Evolutionary conservation across 2,329 filamentous ascomycete species (phyloP).

Genomic region (Botrytis pseudocinerea): DNA sequence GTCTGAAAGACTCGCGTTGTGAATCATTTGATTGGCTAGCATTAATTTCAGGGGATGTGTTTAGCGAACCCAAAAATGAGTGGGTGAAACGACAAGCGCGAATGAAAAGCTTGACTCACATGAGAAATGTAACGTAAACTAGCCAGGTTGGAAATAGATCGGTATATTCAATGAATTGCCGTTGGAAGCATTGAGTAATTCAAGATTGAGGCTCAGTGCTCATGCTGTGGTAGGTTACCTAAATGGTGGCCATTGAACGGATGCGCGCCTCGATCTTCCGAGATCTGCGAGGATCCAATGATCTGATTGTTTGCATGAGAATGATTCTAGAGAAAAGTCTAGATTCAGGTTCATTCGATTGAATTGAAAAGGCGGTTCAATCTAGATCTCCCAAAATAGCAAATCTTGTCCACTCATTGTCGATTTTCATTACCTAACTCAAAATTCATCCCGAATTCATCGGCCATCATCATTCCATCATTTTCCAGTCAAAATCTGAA

Average conservation of each 20-base stretch:
- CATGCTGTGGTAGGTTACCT: neutral
- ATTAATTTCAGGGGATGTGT: constrained; percentile 4
- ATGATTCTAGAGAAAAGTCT: neutral
- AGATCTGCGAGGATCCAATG: neutral
- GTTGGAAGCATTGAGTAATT: neutral
- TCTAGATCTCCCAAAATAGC: constrained; percentile 4
- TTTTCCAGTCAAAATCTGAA: neutral
- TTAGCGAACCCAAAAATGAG: constrained; percentile 8
- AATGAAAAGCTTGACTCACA: constrained; percentile 4
- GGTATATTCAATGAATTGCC: neutral
- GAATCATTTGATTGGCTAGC: constrained; percentile 11
- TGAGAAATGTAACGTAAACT: neutral
- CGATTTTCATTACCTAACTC: too few relatives aligned
- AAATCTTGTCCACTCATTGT: neutral
- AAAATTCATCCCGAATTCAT: neutral
- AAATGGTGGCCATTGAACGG: neutral
- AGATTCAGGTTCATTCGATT: neutral
- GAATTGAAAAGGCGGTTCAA: neutral
- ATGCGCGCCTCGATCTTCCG: neutral
- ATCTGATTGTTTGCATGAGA: neutral
- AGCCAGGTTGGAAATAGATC: neutral
- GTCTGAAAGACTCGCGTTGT: neutral
- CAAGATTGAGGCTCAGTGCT: neutral
- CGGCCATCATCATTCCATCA: neutral
- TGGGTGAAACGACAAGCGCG: constrained; percentile 18